Evolutionary conservation across 2,329 filamentous ascomycete genomes (phyloP).

Genomic region (Uncinocarpus reesii): DNA sequence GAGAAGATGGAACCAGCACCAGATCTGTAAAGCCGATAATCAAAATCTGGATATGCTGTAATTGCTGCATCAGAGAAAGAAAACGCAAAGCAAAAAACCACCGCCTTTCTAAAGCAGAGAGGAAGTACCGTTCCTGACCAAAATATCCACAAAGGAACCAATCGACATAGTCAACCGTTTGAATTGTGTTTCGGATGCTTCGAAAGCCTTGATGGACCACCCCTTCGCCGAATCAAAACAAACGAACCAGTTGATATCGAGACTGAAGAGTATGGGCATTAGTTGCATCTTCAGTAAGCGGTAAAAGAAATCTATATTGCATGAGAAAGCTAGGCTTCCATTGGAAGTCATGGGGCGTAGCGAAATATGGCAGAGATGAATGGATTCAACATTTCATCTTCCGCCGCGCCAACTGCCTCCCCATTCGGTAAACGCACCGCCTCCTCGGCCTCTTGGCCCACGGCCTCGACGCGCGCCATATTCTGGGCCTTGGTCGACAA

Average conservation of each 20-base stretch:
- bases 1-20: background rate
- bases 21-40: background rate
- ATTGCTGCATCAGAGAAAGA: no score
- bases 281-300: background rate
- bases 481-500: conserved; percentile 64
- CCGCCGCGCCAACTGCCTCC: conserved; percentile 18
- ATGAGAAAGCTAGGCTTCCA: background rate
- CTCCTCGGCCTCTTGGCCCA: conserved; percentile 25
- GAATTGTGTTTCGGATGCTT: no score
- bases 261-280: background rate
- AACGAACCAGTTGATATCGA: background rate
- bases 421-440: conserved; percentile 23
- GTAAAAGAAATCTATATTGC: background rate
- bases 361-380: background rate
- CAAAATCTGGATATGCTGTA: no score
- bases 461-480: conserved; percentile 39
- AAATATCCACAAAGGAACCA: no score
- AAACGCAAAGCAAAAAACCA: no score
- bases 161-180: no score
- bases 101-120: no score
- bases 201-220: background rate
- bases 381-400: conserved; percentile 3
- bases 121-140: no score
- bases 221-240: background rate
- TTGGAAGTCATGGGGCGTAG: no score